Base-by-base conservation (phyloP, 2,329 filamentous ascomycete species). In the Raffaelea arxii region DNA sequence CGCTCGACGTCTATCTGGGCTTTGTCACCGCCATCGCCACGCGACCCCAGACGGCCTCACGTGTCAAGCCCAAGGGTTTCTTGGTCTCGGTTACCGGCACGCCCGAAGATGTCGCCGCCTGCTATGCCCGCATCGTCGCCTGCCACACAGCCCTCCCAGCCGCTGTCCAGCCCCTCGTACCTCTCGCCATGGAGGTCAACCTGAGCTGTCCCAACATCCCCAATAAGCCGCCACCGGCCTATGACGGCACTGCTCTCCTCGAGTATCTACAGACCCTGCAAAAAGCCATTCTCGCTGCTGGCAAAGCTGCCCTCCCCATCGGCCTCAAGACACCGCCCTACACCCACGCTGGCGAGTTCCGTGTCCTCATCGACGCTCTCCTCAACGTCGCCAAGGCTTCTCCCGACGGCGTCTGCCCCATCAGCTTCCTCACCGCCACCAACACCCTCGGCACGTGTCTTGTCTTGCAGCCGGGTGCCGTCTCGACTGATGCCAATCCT, bases 271-370 rank as follows among this genome's bases (percentile, higher is more conserved):
- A 54, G 2, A 63, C 65, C 0, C 62, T 84, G 0, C 32, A 47
- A 10, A 43, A 27, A 21, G 47, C 50, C 18, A 21, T 43, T 11
- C n/a, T n/a, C n/a, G 51, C 24, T 2, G 36, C 25, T 2, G 36
- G 23, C 2, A 14, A 4, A 27, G 11, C 25, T 4, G 27, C 22
- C 1, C 50, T 73, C 16, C 61, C 72, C 3, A 53, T 70, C 10
- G 86, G 85, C 0, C 68, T 90, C 52, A 91, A 91, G 58, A 82
- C 78, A 1, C 85, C 86, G 5, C 86, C 86, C 0, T 90, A 87
- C 55, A 90, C 84, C 0, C 77, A 88, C 57, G 64, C 72, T 0
- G 76, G 70, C 0, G 79, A 90, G 57, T 90, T 83, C 58, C 58
- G 66, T 0, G 68, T 66, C 18, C 62, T 90, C 14, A 59, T 79